Conservation (phyloP, 805 yeast species). For the Pichia occidentalis region DNA sequence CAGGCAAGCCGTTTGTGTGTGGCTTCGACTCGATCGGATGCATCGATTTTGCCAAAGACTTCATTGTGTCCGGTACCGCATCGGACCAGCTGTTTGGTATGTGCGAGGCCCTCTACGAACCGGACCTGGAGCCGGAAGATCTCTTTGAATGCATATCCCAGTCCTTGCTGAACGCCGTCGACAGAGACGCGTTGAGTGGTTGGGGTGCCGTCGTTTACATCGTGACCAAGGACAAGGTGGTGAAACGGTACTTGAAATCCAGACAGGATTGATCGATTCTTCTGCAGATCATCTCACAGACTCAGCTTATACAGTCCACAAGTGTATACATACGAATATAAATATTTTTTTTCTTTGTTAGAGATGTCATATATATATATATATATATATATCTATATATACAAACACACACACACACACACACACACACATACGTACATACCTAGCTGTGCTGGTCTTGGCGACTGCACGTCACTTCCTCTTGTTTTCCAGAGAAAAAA, state of each 20-base stretch:
- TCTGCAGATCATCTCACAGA: no score
- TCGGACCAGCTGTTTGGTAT: slow-evolving; percentile 95
- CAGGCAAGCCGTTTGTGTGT: slow-evolving; percentile 83
- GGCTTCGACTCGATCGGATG: slow-evolving; percentile 96
- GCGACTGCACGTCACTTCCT: no score
- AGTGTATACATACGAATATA: no score
- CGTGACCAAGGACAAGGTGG: slow-evolving; percentile 85
- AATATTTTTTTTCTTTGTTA: no score
- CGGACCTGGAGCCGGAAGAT: slow-evolving; percentile 88
- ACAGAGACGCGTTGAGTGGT: slow-evolving; percentile 95
- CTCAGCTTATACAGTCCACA: no score
- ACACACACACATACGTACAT: no score
- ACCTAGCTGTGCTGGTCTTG: no score
- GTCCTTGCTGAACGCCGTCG: slow-evolving; percentile 88
- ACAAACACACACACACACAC: no score
- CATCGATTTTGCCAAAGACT: slow-evolving; percentile 90
- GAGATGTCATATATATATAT: no score
- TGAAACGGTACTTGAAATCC: slow-evolving; percentile 80
- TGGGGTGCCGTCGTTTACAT: slow-evolving; percentile 98
- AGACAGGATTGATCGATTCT: slow-evolving; percentile 94
- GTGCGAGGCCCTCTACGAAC: slow-evolving; percentile 97
- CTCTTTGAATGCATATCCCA: slow-evolving; percentile 93
- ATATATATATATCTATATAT: no score
- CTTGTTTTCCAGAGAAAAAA: no score
- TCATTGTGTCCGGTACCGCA: slow-evolving; percentile 94